Conservation (phyloP, 2,329 filamentous ascomycete species). For the Penicillium occitanis region DNA sequence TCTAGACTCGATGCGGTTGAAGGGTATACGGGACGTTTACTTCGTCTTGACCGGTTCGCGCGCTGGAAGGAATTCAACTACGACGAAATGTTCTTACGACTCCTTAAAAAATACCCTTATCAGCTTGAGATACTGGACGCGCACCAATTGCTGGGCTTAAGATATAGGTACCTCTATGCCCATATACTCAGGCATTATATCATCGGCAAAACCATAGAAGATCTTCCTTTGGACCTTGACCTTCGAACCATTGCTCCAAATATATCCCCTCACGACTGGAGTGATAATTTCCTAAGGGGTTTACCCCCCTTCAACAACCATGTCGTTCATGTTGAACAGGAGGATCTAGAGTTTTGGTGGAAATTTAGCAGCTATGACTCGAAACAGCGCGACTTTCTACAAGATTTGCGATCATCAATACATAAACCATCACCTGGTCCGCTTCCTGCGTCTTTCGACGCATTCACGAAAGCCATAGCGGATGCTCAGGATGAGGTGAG, state of each 20-base stretch:
- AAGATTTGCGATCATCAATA: not conserved
- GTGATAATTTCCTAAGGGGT: not conserved
- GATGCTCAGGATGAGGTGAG: too few species aligned
- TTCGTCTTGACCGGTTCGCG: too few species aligned
- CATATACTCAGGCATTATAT: not conserved
- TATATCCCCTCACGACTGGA: too few species aligned
- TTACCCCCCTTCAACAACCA: not conserved
- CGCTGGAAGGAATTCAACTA: too few species aligned
- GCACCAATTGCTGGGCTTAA: not conserved
- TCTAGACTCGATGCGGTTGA: too few species aligned
- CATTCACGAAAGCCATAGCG: too few species aligned
- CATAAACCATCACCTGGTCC: not conserved
- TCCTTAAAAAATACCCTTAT: not conserved
- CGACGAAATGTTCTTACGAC: not conserved
- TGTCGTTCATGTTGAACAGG: not conserved
- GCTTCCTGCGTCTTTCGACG: too few species aligned
- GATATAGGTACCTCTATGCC: not conserved
- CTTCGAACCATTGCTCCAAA: too few species aligned
- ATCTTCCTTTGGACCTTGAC: too few species aligned
- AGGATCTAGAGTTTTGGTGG: not conserved
- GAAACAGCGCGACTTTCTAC: too few species aligned
- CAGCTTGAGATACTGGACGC: not conserved
- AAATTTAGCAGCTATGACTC: too few species aligned
- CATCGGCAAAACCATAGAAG: not conserved
- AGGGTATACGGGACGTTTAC: too few species aligned